Evolutionary conservation across 208 protist genomes (phyloP).

Genomic region (Entamoeba invadens): DNA sequence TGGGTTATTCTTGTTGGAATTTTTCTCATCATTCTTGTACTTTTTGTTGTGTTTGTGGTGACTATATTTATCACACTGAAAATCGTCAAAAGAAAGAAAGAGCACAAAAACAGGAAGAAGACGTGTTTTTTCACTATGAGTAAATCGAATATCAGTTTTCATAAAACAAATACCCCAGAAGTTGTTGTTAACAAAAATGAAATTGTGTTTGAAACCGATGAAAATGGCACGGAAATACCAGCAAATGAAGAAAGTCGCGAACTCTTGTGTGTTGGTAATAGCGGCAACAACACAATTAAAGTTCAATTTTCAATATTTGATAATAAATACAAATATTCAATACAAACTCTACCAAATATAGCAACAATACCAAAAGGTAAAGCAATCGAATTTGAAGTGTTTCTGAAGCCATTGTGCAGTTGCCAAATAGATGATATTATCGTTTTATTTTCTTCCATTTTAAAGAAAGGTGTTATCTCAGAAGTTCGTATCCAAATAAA

Average conservation of each 20-base stretch:
- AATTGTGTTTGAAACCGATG: not conserved
- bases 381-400: no score
- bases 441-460: not conserved
- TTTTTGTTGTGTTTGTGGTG: not conserved
- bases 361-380: not conserved
- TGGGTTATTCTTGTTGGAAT: not conserved
- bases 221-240: not conserved
- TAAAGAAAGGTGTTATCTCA: not conserved
- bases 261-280: not conserved
- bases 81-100: not conserved
- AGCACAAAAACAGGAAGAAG: not conserved
- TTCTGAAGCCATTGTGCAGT: not conserved
- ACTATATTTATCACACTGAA: no score
- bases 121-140: not conserved
- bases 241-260: not conserved
- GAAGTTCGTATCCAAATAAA: not conserved
- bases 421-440: not conserved
- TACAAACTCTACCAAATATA: not conserved
- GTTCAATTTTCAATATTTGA: not conserved
- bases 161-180: not conserved
- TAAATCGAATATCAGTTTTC: not conserved
- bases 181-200: not conserved
- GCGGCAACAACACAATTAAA: not conserved
- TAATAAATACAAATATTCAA: not conserved
- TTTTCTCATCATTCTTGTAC: not conserved